Percentiles rank a stretch among this genome's conserved stretches.
These are phyloP conservation scores for Phytophthora nicotianae DNA, from an alignment of 352 stramenopile species.

Conservation along the genomic window DNA sequence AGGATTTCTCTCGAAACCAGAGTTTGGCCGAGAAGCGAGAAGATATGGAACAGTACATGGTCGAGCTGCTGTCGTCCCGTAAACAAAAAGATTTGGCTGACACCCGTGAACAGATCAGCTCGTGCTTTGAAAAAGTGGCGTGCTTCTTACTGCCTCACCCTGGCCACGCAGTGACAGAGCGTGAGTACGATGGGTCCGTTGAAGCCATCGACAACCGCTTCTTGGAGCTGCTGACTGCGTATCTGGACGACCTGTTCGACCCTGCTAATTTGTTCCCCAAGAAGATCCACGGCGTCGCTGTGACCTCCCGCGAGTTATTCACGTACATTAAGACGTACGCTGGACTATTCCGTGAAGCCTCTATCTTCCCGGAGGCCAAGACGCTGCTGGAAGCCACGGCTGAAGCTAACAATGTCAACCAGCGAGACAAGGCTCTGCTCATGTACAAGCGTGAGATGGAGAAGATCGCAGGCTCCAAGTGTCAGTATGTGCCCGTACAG, in stretches of 20 bases:
- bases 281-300: conserved; percentile 93
- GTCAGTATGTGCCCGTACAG: conserved; percentile 88
- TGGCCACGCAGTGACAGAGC: conserved; percentile 96
- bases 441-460: conserved; percentile 97
- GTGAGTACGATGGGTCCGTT: conserved; percentile 96
- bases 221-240: conserved; percentile 93
- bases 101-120: conserved; percentile 96
- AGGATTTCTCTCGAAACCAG: conserved; percentile 95
- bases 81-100: conserved; percentile 94
- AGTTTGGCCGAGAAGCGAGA: conserved; percentile 88
- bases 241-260: conserved; percentile 95
- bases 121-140: conserved; percentile 95
- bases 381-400: conserved; percentile 97
- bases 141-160: conserved; percentile 98
- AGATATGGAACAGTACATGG: conserved; percentile 96
- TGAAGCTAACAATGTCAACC: conserved; percentile 98
- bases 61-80: conserved; percentile 91
- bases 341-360: conserved; percentile 95
- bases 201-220: conserved; percentile 95
- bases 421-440: conserved; percentile 78
- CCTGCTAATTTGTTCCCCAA: conserved; percentile 89
- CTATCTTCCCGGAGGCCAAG: conserved; percentile 97
- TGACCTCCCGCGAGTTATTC: conserved; percentile 94
- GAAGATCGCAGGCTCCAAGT: conserved; percentile 81
- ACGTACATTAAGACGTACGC: conserved; percentile 98